These are phyloP conservation scores for Aspergillus avenaceus DNA, from an alignment of 495 filamentous ascomycete species.

Conservation along the genomic window DNA sequence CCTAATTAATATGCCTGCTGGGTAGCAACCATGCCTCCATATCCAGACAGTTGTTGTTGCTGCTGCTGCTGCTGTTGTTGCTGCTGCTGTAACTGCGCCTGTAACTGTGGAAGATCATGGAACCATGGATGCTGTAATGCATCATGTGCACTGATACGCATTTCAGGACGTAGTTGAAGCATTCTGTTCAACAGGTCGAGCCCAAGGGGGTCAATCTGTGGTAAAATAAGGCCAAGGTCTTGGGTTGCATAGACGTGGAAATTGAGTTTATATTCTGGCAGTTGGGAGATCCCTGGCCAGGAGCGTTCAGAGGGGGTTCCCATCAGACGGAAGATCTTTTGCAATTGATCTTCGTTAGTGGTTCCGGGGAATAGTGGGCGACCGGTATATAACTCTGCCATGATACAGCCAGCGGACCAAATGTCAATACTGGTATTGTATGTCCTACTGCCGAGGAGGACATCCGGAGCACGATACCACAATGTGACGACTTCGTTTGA, in stretches of 20 bases:
- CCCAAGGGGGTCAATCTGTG: conserved; percentile 81
- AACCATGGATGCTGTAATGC: conserved; percentile 93
- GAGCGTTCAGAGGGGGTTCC: conserved; percentile 88
- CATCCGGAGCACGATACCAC: conserved; percentile 94
- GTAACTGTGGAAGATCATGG: conserved; percentile 53
- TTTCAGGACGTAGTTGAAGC: conserved; percentile 90
- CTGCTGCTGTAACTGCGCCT: conserved; percentile 47
- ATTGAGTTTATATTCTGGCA: conserved; percentile 90
- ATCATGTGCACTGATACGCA: conserved; percentile 79
- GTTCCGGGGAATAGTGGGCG: conserved; percentile 91
- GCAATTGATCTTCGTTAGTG: conserved; percentile 91
- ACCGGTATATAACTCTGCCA: conserved; percentile 97
- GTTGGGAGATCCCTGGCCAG: conserved; percentile 86
- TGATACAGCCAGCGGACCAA: conserved; percentile 96
- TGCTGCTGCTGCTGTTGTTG: conserved; percentile 36
- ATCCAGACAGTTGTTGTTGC: conserved; percentile 38
- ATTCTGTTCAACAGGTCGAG: conserved; percentile 83
- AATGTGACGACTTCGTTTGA: conserved; percentile 96
- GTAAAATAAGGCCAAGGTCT: conserved; percentile 77
- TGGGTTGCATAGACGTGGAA: conserved; percentile 97
- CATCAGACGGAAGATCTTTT: conserved; percentile 97
- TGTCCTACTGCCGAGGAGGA: conserved; percentile 82
- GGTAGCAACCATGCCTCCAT: conserved; percentile 39
- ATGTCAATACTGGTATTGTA: conserved; percentile 99
- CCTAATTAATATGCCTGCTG: conserved; percentile 35